phyloP scores from a whole-genome alignment of 345 rosid species.

The Salix dunnii region DNA sequence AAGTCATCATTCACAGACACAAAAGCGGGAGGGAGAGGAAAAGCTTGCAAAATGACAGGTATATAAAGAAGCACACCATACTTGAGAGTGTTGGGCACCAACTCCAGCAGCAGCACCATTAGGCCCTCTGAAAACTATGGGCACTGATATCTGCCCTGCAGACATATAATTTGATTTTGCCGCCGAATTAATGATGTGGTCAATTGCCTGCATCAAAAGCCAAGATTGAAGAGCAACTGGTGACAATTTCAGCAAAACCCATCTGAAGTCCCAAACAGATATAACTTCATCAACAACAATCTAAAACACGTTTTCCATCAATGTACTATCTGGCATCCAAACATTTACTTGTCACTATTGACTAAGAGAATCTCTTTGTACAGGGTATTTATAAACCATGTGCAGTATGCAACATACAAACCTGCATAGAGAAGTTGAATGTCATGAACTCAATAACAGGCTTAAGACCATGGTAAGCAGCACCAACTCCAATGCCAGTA shows the following conservation, averaged over 20 bases:
- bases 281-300: neutral
- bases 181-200: conserved; percentile 86
- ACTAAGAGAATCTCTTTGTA: neutral
- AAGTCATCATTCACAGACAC: neutral
- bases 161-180: conserved; percentile 90
- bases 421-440: conserved; percentile 95
- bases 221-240: neutral
- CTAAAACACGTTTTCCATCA: neutral
- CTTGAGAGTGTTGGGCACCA: conserved; percentile 97
- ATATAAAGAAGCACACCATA: conserved; percentile 23
- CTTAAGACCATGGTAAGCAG: conserved; percentile 82
- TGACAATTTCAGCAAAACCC: neutral
- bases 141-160: conserved; percentile 72
- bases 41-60: neutral
- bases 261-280: neutral
- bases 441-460: conserved; percentile 95
- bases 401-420: conserved; percentile 2
- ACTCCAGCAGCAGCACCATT: conserved; percentile 99
- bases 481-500: conserved; percentile 95
- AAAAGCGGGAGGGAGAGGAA: neutral
- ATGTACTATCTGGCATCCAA: neutral
- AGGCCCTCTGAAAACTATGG: conserved; percentile 93
- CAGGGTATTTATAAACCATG: neutral
- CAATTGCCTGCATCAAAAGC: conserved; percentile 63
- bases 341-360: neutral